These are phyloP conservation scores for Davidsoniella neocaledoniae DNA, from an alignment of 2,329 filamentous ascomycete genomes.

Conservation along the genomic window DNA sequence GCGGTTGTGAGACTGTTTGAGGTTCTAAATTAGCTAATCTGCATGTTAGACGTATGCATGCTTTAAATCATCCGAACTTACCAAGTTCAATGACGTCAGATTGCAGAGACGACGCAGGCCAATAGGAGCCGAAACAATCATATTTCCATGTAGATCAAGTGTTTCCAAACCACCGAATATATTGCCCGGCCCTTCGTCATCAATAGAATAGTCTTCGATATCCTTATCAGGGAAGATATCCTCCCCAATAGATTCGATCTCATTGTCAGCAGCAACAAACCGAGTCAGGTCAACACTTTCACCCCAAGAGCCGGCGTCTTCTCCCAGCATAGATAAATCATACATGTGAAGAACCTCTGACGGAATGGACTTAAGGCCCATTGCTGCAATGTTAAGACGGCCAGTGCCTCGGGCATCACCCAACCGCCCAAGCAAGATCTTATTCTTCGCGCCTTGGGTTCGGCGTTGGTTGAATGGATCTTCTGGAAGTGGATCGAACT, in stretches of 20 bases:
- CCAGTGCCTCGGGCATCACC: constrained; percentile 59
- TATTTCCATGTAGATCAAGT: constrained; percentile 75
- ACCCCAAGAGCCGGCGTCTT: constrained; percentile 58
- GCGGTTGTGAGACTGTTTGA: constrained; percentile 55
- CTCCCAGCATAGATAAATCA: constrained; percentile 51
- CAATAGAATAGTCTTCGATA: constrained; percentile 29
- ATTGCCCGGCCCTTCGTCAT: constrained; percentile 50
- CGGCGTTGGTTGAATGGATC: constrained; percentile 57
- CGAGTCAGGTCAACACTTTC: constrained; percentile 77
- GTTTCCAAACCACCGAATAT: constrained; percentile 71
- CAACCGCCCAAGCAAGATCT: constrained; percentile 57
- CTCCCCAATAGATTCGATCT: constrained; percentile 58
- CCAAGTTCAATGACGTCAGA: constrained; percentile 69
- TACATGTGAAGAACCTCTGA: constrained; percentile 82
- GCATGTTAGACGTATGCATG: constrained; percentile 8
- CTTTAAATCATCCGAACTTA: constrained; percentile 24
- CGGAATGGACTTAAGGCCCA: constrained; percentile 66
- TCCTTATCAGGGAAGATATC: constrained; percentile 60
- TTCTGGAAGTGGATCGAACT: constrained; percentile 6
- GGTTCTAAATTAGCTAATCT: constrained; percentile 12
- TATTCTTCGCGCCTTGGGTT: constrained; percentile 41
- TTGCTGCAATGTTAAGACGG: constrained; percentile 71
- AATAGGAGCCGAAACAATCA: constrained; percentile 52
- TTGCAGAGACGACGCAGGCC: constrained; percentile 58
- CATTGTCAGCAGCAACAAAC: constrained; percentile 79